A percentile compares a stretch with the other conserved stretches of the same genome.
Evolutionary conservation across 257 asterid genomes (phyloP).

Genomic region (Oldenlandia corymbosa): DNA sequence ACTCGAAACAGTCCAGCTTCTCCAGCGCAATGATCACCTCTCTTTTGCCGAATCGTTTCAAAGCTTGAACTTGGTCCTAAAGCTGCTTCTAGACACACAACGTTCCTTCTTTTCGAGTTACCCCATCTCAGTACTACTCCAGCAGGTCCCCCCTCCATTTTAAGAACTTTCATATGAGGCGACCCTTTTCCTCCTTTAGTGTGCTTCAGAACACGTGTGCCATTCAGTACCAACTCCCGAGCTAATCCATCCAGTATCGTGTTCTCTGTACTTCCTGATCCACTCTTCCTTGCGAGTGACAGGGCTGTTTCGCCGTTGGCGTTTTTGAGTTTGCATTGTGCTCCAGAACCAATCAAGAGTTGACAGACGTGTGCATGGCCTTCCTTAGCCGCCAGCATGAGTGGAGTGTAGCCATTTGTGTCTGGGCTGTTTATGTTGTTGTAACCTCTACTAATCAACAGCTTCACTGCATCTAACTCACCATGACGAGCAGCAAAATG

Average conservation of each 20-base stretch:
- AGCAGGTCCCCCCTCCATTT: slow-evolving; percentile 40
- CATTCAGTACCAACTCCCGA: slow-evolving; percentile 46
- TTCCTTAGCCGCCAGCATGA: slow-evolving; percentile 76
- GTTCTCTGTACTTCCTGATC: slow-evolving; percentile 30
- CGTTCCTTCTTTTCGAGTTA: slow-evolving; percentile 52
- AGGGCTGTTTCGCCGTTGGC: slow-evolving; percentile 60
- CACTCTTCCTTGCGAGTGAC: slow-evolving; percentile 39
- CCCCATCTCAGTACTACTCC: slow-evolving; percentile 66
- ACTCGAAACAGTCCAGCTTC: slow-evolving; percentile 64
- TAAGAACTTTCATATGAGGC: slow-evolving; percentile 53
- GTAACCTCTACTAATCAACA: slow-evolving; percentile 50
- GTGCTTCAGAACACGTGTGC: slow-evolving; percentile 50
- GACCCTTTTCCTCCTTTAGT: slow-evolving; percentile 76
- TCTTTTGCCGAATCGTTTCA: slow-evolving; percentile 39
- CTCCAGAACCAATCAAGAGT: slow-evolving; percentile 51
- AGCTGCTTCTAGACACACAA: slow-evolving; percentile 48
- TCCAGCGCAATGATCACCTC: slow-evolving; percentile 42
- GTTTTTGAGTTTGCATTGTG: slow-evolving; percentile 37
- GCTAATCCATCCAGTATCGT: slow-evolving; percentile 56
- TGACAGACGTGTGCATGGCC: slow-evolving; percentile 53
- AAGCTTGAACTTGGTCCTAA: slow-evolving; percentile 59
- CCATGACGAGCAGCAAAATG: slow-evolving; percentile 76
- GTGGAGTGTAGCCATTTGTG: slow-evolving; percentile 61
- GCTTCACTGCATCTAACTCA: slow-evolving; percentile 52
- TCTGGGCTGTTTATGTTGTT: slow-evolving; percentile 47